Evolutionary conservation across 2,329 filamentous ascomycete genomes (phyloP), one percentile per base, ranked within the genome.

Genomic region (Colletotrichum abscissum): DNA sequence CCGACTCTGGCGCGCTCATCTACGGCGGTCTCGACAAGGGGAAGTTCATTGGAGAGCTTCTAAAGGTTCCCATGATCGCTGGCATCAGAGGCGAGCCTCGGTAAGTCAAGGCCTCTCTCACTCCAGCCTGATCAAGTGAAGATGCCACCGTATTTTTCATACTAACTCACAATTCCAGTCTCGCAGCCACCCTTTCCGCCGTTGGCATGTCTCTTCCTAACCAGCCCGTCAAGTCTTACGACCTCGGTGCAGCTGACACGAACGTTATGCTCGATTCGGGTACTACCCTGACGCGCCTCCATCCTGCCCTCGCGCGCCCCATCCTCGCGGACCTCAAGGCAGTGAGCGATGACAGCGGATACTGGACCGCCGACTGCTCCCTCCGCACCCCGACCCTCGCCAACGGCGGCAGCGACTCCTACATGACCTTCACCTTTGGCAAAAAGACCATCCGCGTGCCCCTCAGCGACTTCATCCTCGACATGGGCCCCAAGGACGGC

Each of bases 11-110:
- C 38, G 85, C 87, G 64, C 77, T 90, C 70, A 87, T 88, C 65
- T 89, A 89, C 72, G 88, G 88, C 35, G 88, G 88, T 14, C 76
- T 89, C 12, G 88, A 90, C 73, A 85, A 82, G 22, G 87, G 82
- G 77, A 89, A 88, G 76, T 90, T 85, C 77, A 80, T 85, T 9
- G 88, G 88, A 26, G 76, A 77, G 8, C 80, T 90, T 8, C 81
- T 82, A 67, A 82, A 81, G 28, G 80, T 85, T 1, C 83, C 85
- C 52, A 86, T 88, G 22, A 79, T 88, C 35, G 77, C 80, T 4
- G 84, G 83, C 12, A 54, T 75, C 4, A 73, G 75, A n/a, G 80
- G 81, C 64, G 82, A 83, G 67, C 79, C 77, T 67, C 83, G 71
- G 72, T 74, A 72, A 65, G 67, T 58, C 5, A n/a, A 59, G 16